phyloP scores from a whole-genome alignment of 306 rosid genomes.

The Lathyrus aphaca region DNA sequence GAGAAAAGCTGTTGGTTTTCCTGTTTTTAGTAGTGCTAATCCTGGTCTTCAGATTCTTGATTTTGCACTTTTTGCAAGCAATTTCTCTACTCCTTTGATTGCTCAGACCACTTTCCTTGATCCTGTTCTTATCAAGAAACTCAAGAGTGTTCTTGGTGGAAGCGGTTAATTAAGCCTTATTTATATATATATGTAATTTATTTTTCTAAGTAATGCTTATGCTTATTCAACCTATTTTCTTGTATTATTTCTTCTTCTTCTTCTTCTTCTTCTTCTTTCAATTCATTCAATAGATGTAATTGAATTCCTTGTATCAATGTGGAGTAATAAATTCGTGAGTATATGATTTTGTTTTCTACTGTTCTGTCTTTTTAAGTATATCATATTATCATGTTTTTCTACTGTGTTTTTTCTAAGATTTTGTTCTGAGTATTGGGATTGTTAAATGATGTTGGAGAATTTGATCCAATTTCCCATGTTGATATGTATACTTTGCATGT shows the following conservation, averaged over 20 bases:
- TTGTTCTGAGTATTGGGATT: not conserved
- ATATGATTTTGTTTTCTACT: not conserved
- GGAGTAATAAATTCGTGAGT: conserved; percentile 23
- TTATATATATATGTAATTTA: not conserved
- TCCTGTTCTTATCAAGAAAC: conserved; percentile 62
- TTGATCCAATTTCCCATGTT: conserved; percentile 27
- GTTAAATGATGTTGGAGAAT: conserved; percentile 16
- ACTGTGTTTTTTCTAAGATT: no score
- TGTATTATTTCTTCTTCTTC: not conserved
- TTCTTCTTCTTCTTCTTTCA: conserved; percentile 13
- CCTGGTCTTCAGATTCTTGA: conserved; percentile 89
- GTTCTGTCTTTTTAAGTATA: not conserved
- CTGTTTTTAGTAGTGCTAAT: conserved; percentile 61
- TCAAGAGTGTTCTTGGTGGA: conserved; percentile 86
- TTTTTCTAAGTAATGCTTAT: not conserved
- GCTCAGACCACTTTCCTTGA: conserved; percentile 71
- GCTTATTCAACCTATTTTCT: not conserved
- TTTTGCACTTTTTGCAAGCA: conserved; percentile 70
- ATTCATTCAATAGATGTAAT: conserved; percentile 31
- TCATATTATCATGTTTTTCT: no score
- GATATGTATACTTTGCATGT: conserved; percentile 28
- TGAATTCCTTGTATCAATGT: conserved; percentile 35
- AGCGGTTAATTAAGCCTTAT: conserved; percentile 35
- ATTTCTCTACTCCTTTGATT: conserved; percentile 58
- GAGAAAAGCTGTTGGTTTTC: conserved; percentile 47